Evolutionary conservation across 108 stramenopile species (phyloP).

Genomic region (Schizochytrium sp.): DNA sequence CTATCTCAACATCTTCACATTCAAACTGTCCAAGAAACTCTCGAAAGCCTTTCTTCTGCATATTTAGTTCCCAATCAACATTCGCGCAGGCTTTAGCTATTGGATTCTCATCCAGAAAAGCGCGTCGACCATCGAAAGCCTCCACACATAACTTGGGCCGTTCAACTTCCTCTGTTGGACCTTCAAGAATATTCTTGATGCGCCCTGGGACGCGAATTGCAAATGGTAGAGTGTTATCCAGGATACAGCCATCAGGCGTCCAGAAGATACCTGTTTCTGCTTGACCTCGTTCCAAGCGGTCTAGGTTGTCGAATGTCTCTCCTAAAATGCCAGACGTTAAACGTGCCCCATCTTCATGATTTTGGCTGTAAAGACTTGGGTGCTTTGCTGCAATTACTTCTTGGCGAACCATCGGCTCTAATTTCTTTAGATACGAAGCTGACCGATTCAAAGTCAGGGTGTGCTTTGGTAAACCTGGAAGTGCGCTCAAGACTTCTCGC

Average conservation of each 20-base stretch:
- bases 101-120: constrained; percentile 52
- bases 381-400: neutral
- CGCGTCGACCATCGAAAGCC: constrained; percentile 29
- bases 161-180: neutral
- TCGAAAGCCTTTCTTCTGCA: constrained; percentile 15
- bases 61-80: constrained; percentile 13
- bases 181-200: neutral
- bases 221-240: constrained; percentile 10
- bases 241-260: constrained; percentile 8
- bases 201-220: constrained; percentile 27
- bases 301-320: neutral
- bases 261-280: constrained; percentile 46
- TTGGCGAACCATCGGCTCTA: neutral
- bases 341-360: neutral
- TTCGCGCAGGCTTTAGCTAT: constrained; percentile 27
- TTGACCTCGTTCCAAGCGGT: neutral
- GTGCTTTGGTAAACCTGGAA: no score
- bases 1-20: constrained; percentile 10
- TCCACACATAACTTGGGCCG: neutral
- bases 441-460: no score
- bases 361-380: constrained; percentile 15
- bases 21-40: constrained; percentile 49
- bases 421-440: neutral
- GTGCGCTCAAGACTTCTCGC: no score
- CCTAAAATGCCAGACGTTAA: neutral